Evolutionary conservation across 495 filamentous ascomycete genomes (phyloP), one percentile per base, ranked within the genome.

Genomic region (Daldinia grandis): DNA sequence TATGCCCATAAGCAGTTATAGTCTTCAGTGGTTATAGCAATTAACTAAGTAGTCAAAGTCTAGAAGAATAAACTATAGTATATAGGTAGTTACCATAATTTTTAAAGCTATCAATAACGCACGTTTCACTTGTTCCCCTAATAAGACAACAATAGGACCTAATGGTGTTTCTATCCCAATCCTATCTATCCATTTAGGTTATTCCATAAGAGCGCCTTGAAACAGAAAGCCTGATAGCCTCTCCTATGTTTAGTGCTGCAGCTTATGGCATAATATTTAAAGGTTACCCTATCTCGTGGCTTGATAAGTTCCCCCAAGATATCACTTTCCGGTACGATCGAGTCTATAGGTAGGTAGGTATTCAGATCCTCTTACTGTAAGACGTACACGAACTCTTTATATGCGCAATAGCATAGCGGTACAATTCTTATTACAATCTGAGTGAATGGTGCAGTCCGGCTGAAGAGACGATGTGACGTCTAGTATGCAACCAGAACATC

Each of bases 401-500:
- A 47, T 10, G 4, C 42, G 42, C 19, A 24, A 24, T 8, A 47
- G 19, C 42, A 4, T 24, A 47, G 42, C 7, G 42, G 42, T 4
- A 19, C 12, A 10, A 21, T 24, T 21, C 42, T 10, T 47, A 47
- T 24, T 47, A 8, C 5, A 17, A 24, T 9, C 19, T 1, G 15
- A 21, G 42, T 21, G 9, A 47, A 47, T 24, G 42, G 24, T 10
- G 19, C 19, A 1, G 6, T 24, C 42, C 9, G 19, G 24, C 42
- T 47, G 17, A 47, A 47, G 42, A 47, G 42, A 47, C 42, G 42
- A 47, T 47, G 19, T 47, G 19, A 47, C 42, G 42, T 21, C 42
- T 21, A 14, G 42, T 47, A 8, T 12, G 5, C 24, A 21, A 24
- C 24, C 24, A 24, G 2, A 21, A 5, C 42, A n/a, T 1, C 19